Conservation (phyloP, 2,329 filamentous ascomycete genomes). For the Spiromastix sp. region DNA sequence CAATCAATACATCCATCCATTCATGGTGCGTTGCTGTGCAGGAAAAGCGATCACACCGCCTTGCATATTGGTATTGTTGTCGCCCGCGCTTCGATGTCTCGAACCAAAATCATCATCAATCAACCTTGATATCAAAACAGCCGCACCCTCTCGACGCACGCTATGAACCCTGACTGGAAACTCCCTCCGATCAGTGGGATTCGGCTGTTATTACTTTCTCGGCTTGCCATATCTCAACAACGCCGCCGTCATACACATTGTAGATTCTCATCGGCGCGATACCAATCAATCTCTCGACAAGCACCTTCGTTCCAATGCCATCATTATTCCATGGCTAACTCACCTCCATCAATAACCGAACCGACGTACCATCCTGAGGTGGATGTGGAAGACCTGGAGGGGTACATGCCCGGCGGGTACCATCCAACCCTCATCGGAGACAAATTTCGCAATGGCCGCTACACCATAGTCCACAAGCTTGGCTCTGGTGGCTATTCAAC, state of each 20-base stretch:
- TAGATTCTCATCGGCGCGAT: conserved; percentile 4
- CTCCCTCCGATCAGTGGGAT: neutral
- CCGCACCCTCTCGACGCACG: conserved; percentile 1
- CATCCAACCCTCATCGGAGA: conserved; percentile 24
- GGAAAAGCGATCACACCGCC: no score
- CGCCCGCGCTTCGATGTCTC: no score
- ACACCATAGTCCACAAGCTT: conserved; percentile 13
- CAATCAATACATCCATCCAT: no score
- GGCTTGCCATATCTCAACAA: conserved; percentile 6
- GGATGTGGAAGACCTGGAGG: conserved; percentile 14
- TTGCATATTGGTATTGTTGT: no score
- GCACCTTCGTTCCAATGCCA: conserved; percentile 1
- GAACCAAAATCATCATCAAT: no score
- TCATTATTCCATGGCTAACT: conserved; percentile 6
- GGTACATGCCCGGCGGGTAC: conserved; percentile 21
- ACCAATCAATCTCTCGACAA: conserved; percentile 3
- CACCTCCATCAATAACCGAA: conserved; percentile 3
- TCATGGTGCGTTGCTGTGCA: no score
- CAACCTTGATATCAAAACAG: no score
- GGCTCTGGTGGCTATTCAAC: conserved; percentile 13
- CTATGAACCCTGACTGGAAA: conserved; percentile 5
- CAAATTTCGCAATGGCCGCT: conserved; percentile 13
- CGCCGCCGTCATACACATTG: conserved; percentile 3
- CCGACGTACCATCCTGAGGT: conserved; percentile 8
- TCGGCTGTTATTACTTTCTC: conserved; percentile 6